A percentile compares a stretch with the other conserved stretches of the same genome.
phyloP scores from a whole-genome alignment of 75 land plant genomes.

The Isoetes taiwanensis region DNA sequence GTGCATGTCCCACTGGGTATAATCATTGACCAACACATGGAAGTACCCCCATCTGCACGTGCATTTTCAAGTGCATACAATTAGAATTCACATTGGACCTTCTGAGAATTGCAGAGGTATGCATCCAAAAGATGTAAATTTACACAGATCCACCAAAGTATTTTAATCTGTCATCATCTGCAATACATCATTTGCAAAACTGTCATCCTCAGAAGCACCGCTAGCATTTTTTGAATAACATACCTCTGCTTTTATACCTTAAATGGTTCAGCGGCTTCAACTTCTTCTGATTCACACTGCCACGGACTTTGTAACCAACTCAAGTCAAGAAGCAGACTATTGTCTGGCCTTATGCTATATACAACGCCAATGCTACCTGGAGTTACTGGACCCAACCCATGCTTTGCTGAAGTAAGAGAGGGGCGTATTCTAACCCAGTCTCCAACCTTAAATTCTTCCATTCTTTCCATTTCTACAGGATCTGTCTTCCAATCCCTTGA shows the following conservation, averaged over 20 bases:
- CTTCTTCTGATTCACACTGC: slow-evolving; percentile 96
- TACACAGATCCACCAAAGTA: no score
- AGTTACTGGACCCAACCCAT: slow-evolving; percentile 77
- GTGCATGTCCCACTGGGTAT: no score
- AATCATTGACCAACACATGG: no score
- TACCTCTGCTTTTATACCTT: slow-evolving; percentile 57
- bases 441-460: slow-evolving; percentile 91
- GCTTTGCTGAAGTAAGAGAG: slow-evolving; percentile 71
- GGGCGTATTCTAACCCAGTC: slow-evolving; percentile 92
- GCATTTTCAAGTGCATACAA: no score
- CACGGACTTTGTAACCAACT: slow-evolving; percentile 71
- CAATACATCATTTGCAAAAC: no score
- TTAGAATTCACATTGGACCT: no score
- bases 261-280: slow-evolving; percentile 78
- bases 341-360: slow-evolving; percentile 72
- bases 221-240: no score
- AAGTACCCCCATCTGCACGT: no score
- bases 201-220: no score
- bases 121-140: no score
- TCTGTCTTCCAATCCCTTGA: slow-evolving; percentile 97
- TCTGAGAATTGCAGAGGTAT: no score
- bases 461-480: slow-evolving; percentile 96
- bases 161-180: no score
- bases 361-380: slow-evolving; percentile 95
- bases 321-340: slow-evolving; percentile 58